Evolutionary conservation across 139 green algal genomes (phyloP).

Genomic region (Tetraselmis striata): DNA sequence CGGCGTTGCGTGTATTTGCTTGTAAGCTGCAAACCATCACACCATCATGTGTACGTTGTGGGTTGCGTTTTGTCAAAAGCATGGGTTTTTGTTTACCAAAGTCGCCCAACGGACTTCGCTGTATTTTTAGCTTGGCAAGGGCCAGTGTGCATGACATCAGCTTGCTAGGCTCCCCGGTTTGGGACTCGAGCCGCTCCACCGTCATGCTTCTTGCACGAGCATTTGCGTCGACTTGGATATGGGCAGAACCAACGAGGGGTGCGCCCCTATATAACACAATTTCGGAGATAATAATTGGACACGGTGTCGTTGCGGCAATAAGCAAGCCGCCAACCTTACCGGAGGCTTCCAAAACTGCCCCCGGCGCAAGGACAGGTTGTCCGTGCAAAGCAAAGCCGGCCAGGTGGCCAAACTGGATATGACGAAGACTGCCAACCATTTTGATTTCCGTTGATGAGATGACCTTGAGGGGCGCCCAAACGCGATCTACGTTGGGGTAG

Average conservation of each 20-base stretch:
- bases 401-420: neutral
- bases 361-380: neutral
- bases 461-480: neutral
- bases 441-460: slow-evolving; percentile 1
- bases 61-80: too few species aligned
- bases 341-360: neutral
- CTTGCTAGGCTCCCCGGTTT: neutral
- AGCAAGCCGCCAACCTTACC: too few species aligned
- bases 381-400: neutral
- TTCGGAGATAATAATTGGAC: neutral
- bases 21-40: too few species aligned
- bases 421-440: neutral
- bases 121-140: too few species aligned
- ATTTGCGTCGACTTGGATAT: neutral
- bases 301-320: too few species aligned
- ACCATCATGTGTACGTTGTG: too few species aligned
- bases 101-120: too few species aligned
- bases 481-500: slow-evolving; percentile 3
- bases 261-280: neutral
- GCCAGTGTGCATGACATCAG: too few species aligned
- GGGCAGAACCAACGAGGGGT: neutral
- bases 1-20: too few species aligned
- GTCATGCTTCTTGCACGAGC: neutral
- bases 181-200: neutral
- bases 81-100: too few species aligned